phyloP scores from a whole-genome alignment of 768 basidiomycete genomes.

The Tulasnella calospora region DNA sequence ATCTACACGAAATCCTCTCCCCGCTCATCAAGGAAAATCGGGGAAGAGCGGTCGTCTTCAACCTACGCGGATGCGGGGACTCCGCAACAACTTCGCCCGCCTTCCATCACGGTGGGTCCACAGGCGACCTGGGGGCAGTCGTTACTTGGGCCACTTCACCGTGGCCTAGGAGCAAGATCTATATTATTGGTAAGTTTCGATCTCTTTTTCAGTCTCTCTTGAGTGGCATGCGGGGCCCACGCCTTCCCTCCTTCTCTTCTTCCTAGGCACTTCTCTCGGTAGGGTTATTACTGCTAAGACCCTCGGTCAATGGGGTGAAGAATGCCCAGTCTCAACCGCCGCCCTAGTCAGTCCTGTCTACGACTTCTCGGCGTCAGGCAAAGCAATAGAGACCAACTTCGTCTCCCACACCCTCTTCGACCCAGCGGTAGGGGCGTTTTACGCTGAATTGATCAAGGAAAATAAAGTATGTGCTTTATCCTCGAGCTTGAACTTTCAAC shows the following conservation, averaged over 20 bases:
- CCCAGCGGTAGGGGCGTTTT: too few species aligned
- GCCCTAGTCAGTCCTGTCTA: too few species aligned
- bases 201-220: not conserved
- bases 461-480: too few species aligned
- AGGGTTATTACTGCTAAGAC: not conserved
- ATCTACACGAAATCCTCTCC: too few species aligned
- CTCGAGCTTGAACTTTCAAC: too few species aligned
- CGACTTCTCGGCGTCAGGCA: too few species aligned
- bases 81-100: not conserved
- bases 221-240: not conserved
- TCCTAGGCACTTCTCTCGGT: not conserved
- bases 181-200: not conserved
- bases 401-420: too few species aligned
- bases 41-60: not conserved
- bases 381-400: too few species aligned
- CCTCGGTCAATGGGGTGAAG: not conserved
- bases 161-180: not conserved
- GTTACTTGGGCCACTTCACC: not conserved
- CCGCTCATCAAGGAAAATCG: too few species aligned
- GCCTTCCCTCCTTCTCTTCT: not conserved
- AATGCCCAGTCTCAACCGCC: not conserved
- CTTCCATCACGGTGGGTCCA: not conserved
- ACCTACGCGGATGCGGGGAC: not conserved
- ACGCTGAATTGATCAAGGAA: too few species aligned
- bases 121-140: not conserved